Base-by-base conservation (phyloP, 1,284 basidiomycete genomes). In the Rhodofomes roseus region DNA sequence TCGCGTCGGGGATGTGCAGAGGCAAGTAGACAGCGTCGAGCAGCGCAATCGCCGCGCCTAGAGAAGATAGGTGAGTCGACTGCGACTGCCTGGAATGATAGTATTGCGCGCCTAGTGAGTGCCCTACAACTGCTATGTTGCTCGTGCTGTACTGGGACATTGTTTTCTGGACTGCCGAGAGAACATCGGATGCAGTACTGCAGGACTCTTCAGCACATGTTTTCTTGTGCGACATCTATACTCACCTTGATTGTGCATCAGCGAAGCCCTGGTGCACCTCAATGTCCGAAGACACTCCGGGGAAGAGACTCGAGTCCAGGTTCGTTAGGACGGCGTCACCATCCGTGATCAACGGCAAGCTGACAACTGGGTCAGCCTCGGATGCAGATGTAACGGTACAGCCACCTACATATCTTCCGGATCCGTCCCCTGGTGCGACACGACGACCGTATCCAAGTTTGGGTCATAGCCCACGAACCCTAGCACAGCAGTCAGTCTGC, bases 181-280 rank as follows among this genome's bases (percentile, higher is more conserved):
- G 65, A 4, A 80, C 68, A 1, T 60, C 62, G 0, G 70, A 18
- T 0, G 78, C 77, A n/a, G 76, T 65, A 29, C 75, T 76, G 41
- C 55, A 3, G 12, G n/a, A n/a, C 23, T 8, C n/a, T 12, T 27
- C n/a, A 58, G 6, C 16, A 4, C 12, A 27, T 7, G 34, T 18
- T 16, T 44, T 11, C 20, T 23, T 51, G 12, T 11, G 11, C 29
- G 40, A 31, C 2, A 52, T 20, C 18, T 22, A 11, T 34, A 50
- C 56, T 54, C 62, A 87, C 86, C 71, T 70, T 6, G 79, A 74
- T 39, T 89, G 87, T 9, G 77, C 76, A 8, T 76, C 69, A 1
- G 68, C 72, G 69, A 89, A 90, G 6, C 87, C 86, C 22, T 66
- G 70, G 67, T 90, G 87, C 0, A 82, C 84, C 61, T 78, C 55